These are phyloP conservation scores for Erodium trifolium DNA, from an alignment of 441 rosid genomes.

Conservation along the genomic window DNA sequence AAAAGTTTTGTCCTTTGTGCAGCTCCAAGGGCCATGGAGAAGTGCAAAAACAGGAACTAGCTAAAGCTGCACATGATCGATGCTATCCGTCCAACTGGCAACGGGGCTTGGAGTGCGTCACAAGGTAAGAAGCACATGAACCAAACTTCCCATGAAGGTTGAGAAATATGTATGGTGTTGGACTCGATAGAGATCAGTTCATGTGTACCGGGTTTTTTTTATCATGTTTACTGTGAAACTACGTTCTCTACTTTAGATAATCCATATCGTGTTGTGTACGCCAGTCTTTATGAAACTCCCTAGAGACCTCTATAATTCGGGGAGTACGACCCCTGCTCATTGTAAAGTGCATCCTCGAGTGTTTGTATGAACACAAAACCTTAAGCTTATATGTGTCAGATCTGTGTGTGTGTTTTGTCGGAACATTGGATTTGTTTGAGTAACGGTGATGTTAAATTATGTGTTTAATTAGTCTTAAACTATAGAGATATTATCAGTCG, in stretches of 20 bases:
- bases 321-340: conserved; percentile 10
- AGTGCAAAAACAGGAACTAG: conserved; percentile 47
- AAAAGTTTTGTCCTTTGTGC: conserved; percentile 16
- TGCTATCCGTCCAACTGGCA: conserved; percentile 25
- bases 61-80: conserved; percentile 10
- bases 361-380: conserved; percentile 23
- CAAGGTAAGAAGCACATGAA: conserved; percentile 8
- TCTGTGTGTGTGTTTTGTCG: conserved; percentile 7
- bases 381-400: conserved; percentile 16
- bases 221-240: conserved; percentile 10
- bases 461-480: neutral
- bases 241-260: conserved; percentile 9
- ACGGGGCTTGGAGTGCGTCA: conserved; percentile 10
- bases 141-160: neutral
- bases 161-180: conserved; percentile 16
- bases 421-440: neutral
- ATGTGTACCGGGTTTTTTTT: conserved; percentile 21
- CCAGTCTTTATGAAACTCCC: conserved; percentile 12
- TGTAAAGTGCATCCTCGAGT: conserved; percentile 37
- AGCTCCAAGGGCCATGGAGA: conserved; percentile 70
- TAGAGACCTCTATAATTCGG: conserved; percentile 19
- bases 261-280: neutral
- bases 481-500: conserved; percentile 24
- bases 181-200: conserved; percentile 23
- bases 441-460: neutral